Percentiles rank a stretch among this genome's conserved stretches.
Evolutionary conservation across 2,329 filamentous ascomycete genomes (phyloP).

Genomic region (Akanthomyces dipterigenus): DNA sequence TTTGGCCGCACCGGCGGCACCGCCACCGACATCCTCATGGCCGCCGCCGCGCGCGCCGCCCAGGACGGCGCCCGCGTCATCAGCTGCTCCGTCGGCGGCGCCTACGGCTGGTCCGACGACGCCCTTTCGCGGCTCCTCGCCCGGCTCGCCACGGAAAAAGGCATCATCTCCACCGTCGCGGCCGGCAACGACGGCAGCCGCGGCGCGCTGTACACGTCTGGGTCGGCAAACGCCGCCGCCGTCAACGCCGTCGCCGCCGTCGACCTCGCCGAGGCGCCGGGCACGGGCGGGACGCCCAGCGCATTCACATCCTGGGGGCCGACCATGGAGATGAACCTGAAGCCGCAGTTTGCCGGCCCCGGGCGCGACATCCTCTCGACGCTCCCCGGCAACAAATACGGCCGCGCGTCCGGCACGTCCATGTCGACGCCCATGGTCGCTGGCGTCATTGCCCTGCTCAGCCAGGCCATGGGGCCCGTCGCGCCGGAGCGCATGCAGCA

Average conservation of each 20-base stretch:
- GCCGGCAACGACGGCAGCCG: slow-evolving; percentile 23
- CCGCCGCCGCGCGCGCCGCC: slow-evolving; percentile 35
- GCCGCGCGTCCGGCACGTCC: slow-evolving; percentile 48
- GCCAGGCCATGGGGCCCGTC: slow-evolving; percentile 42
- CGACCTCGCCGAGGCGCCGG: slow-evolving; percentile 30
- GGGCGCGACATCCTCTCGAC: slow-evolving; percentile 55
- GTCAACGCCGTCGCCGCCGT: slow-evolving; percentile 15
- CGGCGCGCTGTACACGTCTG: slow-evolving; percentile 14
- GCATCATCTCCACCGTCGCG: slow-evolving; percentile 16
- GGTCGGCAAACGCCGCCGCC: slow-evolving; percentile 12
- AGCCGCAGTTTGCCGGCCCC: slow-evolving; percentile 48
- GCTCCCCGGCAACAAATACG: slow-evolving; percentile 45
- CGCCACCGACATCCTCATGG: slow-evolving; percentile 33
- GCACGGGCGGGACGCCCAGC: slow-evolving; percentile 48
- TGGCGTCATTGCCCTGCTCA: slow-evolving; percentile 48
- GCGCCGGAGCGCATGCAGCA: slow-evolving; percentile 44
- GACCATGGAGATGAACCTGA: slow-evolving; percentile 50
- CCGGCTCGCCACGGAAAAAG: slow-evolving; percentile 5
- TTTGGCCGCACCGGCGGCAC: slow-evolving; percentile 28
- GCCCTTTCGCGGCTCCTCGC: slow-evolving; percentile 12
- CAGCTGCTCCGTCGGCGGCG: slow-evolving; percentile 22
- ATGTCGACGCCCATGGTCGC: slow-evolving; percentile 56
- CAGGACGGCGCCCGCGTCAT: slow-evolving; percentile 33
- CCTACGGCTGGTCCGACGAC: slow-evolving; percentile 22
- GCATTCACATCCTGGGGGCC: slow-evolving; percentile 54